These are phyloP conservation scores for Botryotinia globosa DNA, from an alignment of 2,329 filamentous ascomycete genomes.

Conservation along the genomic window DNA sequence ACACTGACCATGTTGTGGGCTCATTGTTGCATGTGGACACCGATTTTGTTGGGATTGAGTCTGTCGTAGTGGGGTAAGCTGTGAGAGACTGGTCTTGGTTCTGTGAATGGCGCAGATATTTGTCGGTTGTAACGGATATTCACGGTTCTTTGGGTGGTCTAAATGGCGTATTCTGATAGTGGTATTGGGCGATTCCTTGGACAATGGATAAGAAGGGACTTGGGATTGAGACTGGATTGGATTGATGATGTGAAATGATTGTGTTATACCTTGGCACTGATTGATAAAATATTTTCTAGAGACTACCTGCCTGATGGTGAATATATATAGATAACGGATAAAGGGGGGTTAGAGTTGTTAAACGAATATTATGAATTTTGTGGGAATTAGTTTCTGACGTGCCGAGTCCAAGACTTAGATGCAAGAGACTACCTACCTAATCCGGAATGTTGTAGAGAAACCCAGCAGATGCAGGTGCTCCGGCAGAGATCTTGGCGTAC, in stretches of 20 bases:
- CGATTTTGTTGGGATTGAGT: background rate
- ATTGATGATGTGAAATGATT: background rate
- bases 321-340: background rate
- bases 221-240: background rate
- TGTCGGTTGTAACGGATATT: background rate
- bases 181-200: background rate
- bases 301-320: background rate
- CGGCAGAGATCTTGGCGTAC: background rate
- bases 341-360: background rate
- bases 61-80: background rate
- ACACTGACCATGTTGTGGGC: background rate
- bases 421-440: background rate
- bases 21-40: background rate
- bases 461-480: background rate
- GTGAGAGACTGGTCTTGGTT: background rate
- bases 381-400: background rate
- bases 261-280: background rate
- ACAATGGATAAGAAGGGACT: background rate
- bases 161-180: background rate
- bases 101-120: background rate
- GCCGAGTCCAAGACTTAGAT: background rate
- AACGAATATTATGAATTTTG: background rate
- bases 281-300: background rate
- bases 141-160: background rate
- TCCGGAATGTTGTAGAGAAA: background rate